phyloP scores from a whole-genome alignment of 73 alveolate species.

The Urostyla sp. region DNA sequence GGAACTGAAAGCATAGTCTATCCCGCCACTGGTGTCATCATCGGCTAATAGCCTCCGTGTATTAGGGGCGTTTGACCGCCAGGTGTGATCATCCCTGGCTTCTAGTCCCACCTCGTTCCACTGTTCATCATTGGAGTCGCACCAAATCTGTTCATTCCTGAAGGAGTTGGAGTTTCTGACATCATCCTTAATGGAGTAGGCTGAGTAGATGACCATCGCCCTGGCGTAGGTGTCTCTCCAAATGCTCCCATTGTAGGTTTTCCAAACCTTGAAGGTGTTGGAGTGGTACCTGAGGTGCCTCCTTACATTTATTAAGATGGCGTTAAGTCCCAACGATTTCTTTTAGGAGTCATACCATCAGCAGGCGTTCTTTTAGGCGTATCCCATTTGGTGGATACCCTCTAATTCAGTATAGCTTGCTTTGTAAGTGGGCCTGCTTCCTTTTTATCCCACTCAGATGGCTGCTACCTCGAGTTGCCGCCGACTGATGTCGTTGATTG shows the following conservation, averaged over 20 bases:
- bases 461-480: conserved; percentile 16
- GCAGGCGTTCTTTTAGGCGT: conserved; percentile 68
- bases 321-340: conserved; percentile 74
- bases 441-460: conserved; percentile 60
- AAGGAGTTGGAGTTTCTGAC: conserved; percentile 77
- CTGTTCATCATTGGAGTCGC: conserved; percentile 66
- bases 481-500: conserved; percentile 20
- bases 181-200: conserved; percentile 53
- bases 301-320: conserved; percentile 33
- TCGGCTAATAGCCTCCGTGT: conserved; percentile 47
- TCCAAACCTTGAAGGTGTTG: conserved; percentile 55
- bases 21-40: conserved; percentile 55
- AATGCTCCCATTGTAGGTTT: conserved; percentile 1
- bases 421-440: conserved; percentile 44
- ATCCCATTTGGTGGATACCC: conserved; percentile 64
- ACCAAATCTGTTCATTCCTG: conserved; percentile 56
- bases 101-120: conserved; percentile 66
- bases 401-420: not conserved
- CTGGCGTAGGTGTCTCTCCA: conserved; percentile 78
- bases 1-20: conserved; percentile 54
- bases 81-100: conserved; percentile 45
- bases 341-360: conserved; percentile 56
- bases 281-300: conserved; percentile 24
- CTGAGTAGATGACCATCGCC: conserved; percentile 56
- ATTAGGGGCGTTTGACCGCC: conserved; percentile 38